Evolutionary conservation across 2,329 filamentous ascomycete species (phyloP).

Genomic region (Colletotrichum graminicola): DNA sequence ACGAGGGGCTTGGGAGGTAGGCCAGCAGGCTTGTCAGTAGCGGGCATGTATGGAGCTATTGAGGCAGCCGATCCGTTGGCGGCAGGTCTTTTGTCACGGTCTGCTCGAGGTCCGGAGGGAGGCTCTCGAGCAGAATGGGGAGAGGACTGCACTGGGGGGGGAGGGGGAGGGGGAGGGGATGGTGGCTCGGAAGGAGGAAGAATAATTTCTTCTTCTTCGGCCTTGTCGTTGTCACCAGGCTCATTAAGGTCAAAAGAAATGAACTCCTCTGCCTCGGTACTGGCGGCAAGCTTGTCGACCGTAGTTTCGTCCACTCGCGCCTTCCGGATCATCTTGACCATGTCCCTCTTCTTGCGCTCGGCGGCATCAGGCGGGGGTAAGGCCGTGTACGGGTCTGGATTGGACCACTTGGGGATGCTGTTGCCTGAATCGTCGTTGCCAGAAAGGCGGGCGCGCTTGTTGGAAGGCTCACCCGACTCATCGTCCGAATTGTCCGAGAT

Average conservation of each 20-base stretch:
- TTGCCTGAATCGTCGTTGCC: conserved; percentile 53
- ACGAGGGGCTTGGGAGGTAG: conserved; percentile 46
- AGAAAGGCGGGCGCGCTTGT: conserved; percentile 57
- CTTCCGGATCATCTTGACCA: conserved; percentile 92
- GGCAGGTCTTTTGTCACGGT: neutral
- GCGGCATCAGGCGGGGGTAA: conserved; percentile 79
- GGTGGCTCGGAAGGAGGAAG: conserved; percentile 37
- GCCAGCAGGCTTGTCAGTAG: conserved; percentile 44
- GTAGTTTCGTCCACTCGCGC: conserved; percentile 74
- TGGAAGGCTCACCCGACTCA: conserved; percentile 55
- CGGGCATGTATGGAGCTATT: conserved; percentile 43
- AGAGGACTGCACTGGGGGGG: conserved; percentile 10
- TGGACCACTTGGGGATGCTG: conserved; percentile 85
- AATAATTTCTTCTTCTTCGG: conserved; percentile 47
- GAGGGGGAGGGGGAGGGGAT: conserved; percentile 32
- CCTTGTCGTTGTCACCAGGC: conserved; percentile 61
- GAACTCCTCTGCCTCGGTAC: conserved; percentile 80
- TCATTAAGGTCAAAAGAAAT: conserved; percentile 82
- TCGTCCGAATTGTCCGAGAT: conserved; percentile 65
- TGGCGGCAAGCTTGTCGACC: conserved; percentile 61
- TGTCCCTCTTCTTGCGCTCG: conserved; percentile 82
- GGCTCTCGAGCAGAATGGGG: neutral
- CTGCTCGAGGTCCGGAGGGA: conserved; percentile 27
- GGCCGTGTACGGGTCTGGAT: conserved; percentile 92
- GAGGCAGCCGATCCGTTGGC: conserved; percentile 42